These are phyloP conservation scores for Colletotrichum gigasporum DNA, from an alignment of 2,329 filamentous ascomycete species.

Conservation along the genomic window DNA sequence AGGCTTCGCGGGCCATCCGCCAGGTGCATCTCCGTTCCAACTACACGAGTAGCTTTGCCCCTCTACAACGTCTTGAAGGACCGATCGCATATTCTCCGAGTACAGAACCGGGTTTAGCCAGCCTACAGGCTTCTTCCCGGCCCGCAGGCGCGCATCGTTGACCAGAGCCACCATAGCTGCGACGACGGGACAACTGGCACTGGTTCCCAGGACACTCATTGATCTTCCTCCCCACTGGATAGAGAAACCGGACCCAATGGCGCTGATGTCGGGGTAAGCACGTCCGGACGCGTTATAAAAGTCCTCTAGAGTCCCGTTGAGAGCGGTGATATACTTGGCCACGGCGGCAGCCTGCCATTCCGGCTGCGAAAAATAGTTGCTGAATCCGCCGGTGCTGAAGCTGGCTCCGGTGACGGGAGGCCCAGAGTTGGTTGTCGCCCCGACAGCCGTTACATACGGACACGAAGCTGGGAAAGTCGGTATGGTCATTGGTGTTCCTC, in stretches of 20 bases:
- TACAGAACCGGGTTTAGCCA: slow-evolving; percentile 64
- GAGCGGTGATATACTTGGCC: slow-evolving; percentile 46
- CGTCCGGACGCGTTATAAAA: slow-evolving; percentile 57
- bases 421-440: slow-evolving; percentile 58
- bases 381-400: slow-evolving; percentile 64
- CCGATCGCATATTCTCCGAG: slow-evolving; percentile 43
- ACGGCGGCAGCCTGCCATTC: slow-evolving; percentile 56
- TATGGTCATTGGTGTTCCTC: slow-evolving; percentile 62
- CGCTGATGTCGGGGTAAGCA: slow-evolving; percentile 61
- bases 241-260: slow-evolving; percentile 66
- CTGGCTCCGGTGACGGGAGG: slow-evolving; percentile 51
- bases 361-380: slow-evolving; percentile 56
- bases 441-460: slow-evolving; percentile 74
- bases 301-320: slow-evolving; percentile 53
- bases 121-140: slow-evolving; percentile 59
- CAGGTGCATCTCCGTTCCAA: slow-evolving; percentile 43
- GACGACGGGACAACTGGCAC: slow-evolving; percentile 63
- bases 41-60: slow-evolving; percentile 53
- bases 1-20: slow-evolving; percentile 53
- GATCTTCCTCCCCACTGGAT: slow-evolving; percentile 43
- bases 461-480: slow-evolving; percentile 73
- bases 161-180: slow-evolving; percentile 63
- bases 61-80: slow-evolving; percentile 51
- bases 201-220: slow-evolving; percentile 51
- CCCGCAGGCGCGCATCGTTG: slow-evolving; percentile 61